Evolutionary conservation across 352 stramenopile genomes (phyloP).

Genomic region (Lagenidium giganteum): DNA sequence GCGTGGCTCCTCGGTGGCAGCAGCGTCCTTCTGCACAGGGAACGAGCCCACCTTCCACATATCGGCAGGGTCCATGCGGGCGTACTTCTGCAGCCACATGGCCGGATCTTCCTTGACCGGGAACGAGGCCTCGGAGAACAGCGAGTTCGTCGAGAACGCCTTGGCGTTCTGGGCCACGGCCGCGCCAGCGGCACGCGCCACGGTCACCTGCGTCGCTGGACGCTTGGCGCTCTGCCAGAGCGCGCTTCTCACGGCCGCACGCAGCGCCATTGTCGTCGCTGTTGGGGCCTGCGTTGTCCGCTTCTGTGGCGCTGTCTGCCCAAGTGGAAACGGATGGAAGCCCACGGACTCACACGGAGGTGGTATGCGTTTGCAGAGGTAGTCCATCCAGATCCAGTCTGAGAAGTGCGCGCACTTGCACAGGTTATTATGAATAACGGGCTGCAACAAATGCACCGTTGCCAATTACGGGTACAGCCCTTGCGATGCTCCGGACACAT

Average conservation of each 20-base stretch:
- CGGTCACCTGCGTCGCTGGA: constrained; percentile 3
- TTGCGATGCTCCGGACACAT: not conserved
- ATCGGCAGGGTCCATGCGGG: constrained; percentile 37
- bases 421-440: not conserved
- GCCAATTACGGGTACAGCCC: too few relatives aligned
- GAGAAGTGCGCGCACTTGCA: not conserved
- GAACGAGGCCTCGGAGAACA: constrained; percentile 52
- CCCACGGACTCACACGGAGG: constrained; percentile 3
- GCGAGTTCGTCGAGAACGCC: constrained; percentile 34
- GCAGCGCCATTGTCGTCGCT: constrained; percentile 11
- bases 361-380: constrained; percentile 10
- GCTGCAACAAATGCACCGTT: constrained; percentile 1
- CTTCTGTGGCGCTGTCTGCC: too few relatives aligned
- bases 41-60: constrained; percentile 71
- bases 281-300: not conserved
- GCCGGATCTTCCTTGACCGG: constrained; percentile 33
- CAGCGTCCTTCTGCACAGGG: constrained; percentile 35
- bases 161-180: constrained; percentile 8
- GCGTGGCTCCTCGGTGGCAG: constrained; percentile 5
- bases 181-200: not conserved
- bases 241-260: constrained; percentile 10
- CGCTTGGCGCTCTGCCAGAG: not conserved
- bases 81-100: constrained; percentile 46
- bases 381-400: too few relatives aligned
- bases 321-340: constrained; percentile 23